Evolutionary conservation across 2,329 filamentous ascomycete species (phyloP), one percentile per base, ranked within the genome.

Genomic region (Botrytis cinerea): DNA sequence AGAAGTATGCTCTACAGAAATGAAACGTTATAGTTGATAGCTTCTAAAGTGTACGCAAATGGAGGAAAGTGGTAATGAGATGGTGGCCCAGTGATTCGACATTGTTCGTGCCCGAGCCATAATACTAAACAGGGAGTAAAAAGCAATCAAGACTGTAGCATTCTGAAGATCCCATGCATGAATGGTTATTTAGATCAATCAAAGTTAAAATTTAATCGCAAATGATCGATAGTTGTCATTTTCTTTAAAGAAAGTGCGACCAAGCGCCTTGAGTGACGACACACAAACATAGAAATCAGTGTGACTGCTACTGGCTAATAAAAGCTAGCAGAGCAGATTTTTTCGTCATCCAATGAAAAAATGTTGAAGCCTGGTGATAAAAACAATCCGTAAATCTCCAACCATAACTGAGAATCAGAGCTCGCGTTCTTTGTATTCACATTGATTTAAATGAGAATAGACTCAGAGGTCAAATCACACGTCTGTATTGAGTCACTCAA

Each of bases 41-140:
- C 46, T 51, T 51, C 4, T 0, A 38, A 20, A 25, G 20, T 38
- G 1, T 25, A 2, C 4, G 28, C 6, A 38, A 32, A 38, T 35
- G 18, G 9, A 10, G 28, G n/a, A 60, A 20, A 6, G 18, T 60
- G 18, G 57, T 22, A 35, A 38, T 60, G 10, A 32, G 12, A 2
- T 14, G 20, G 4, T 60, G 4, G 20, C 35, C 6, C 10, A 14
- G 20, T 14, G 32, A 60, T 54, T 22, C 8, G n/a, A n/a, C 25
- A 54, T 10, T 54, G 1, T 54, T 54, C 10, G 25, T 60, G 20
- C 20, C 48, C 5, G 6, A 7, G 22, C 6, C 2, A 20, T 1
- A 10, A 60, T 35, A 2, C 0, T 14, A 14, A 22, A 32, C 12
- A 3, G 3, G 32, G 4, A 35, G 1, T 12, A 2, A 7, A 22